phyloP scores from a whole-genome alignment of 192 early-diverging fungal genomes.

The Chytriomyces sp. region DNA sequence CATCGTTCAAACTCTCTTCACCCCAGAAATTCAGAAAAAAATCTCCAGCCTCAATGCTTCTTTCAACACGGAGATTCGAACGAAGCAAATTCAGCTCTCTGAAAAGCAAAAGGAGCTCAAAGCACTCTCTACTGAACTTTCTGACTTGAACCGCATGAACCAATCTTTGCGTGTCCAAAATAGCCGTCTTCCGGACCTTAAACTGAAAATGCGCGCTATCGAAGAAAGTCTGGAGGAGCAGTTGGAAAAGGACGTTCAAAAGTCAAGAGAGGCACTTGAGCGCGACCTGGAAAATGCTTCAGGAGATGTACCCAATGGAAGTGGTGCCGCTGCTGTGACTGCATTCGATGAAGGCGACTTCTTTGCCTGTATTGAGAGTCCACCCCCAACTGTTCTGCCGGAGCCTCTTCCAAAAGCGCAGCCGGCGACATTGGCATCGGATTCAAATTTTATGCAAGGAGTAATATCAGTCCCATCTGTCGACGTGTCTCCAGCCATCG shows the following conservation, averaged over 20 bases:
- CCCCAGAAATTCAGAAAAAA: conserved; percentile 16
- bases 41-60: conserved; percentile 15
- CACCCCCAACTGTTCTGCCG: background rate
- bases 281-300: conserved; percentile 8
- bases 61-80: conserved; percentile 36
- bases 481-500: background rate
- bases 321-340: background rate
- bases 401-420: background rate
- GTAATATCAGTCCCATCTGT: too few species aligned
- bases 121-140: conserved; percentile 46
- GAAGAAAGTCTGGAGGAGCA: conserved; percentile 46
- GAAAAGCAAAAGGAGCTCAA: conserved; percentile 43
- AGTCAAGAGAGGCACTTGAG: conserved; percentile 15
- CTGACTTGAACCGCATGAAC: conserved; percentile 45
- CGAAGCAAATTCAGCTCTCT: conserved; percentile 38
- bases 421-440: background rate
- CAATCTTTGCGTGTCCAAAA: conserved; percentile 42
- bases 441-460: background rate
- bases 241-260: conserved; percentile 20
- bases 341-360: background rate
- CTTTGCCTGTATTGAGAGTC: background rate
- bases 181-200: conserved; percentile 47
- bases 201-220: conserved; percentile 40
- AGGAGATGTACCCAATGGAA: background rate
- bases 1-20: background rate